Base-by-base conservation (phyloP, 2,329 filamentous ascomycete genomes). In the Apiospora arundinis region DNA sequence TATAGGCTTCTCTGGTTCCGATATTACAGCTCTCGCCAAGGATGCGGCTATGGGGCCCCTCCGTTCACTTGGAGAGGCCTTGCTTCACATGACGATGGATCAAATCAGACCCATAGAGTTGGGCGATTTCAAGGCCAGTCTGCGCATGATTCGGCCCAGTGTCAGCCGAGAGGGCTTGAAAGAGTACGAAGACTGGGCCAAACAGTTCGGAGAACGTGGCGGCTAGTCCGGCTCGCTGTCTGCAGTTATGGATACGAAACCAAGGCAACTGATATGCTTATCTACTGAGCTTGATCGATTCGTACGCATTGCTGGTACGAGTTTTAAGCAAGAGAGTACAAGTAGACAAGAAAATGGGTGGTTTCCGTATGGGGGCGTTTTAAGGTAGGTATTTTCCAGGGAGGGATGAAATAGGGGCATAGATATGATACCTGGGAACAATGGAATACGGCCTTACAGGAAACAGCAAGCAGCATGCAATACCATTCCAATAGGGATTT, bases 11-110 rank as follows among this genome's bases (percentile, higher is more conserved):
- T 98, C 95, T 11, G 96, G 96, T 63, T 97, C 95, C 1, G 96
- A 99, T 78, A 97, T 99, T 75, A 98, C 96, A 28, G 95, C 96
- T 1, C 86, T 99, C 11, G 96, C 96, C 9, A 99, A 99, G 82
- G 96, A 99, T 80, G 96, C 96, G 11, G 96, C 96, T 2, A 99
- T 99, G 96, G 95, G 96, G 0, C 96, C 96, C 0, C 85, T 99
- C 16, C 90, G 96, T 44, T 95, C 94, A 69, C 85, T 98, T 2
- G 96, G 96, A 37, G 96, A 98, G 80, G 94, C 93, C 52, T 84
- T 99, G 42, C 86, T 99, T 45, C 91, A 93, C 75, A 98, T 97
- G 87, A 93, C 92, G 0, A 97, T 96, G 89, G 96, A 99, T 73
- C 91, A 98, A 76, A 98, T 99, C 75, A 88, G 95, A 16, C 92